phyloP scores from a whole-genome alignment of 257 asterid genomes.

The Solanum medicagineum region DNA sequence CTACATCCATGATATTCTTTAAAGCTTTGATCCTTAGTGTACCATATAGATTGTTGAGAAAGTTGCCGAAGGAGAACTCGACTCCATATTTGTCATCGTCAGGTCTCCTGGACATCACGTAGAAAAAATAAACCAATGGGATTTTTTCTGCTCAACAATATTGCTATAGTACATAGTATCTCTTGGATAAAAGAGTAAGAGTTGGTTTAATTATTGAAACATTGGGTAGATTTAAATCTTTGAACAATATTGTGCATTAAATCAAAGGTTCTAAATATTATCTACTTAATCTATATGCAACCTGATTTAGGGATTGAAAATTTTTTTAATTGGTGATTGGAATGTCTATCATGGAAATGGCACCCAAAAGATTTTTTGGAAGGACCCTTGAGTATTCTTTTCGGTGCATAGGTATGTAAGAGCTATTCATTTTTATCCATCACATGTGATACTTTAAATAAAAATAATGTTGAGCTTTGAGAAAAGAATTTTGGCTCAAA shows the following conservation, averaged over 20 bases:
- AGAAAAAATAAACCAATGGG: constrained; percentile 83
- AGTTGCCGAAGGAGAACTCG: too few species aligned
- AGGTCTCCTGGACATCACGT: constrained; percentile 17
- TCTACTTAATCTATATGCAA: constrained; percentile 17
- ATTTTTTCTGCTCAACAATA: constrained; percentile 82
- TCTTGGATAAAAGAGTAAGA: constrained; percentile 72
- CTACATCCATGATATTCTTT: too few species aligned
- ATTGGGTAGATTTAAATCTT: not conserved
- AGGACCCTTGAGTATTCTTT: too few species aligned
- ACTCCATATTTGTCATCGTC: too few species aligned
- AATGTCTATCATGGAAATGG: too few species aligned
- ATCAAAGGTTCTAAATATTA: not conserved
- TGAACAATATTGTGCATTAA: not conserved
- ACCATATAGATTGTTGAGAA: too few species aligned
- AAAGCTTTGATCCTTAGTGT: too few species aligned
- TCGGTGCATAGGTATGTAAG: too few species aligned
- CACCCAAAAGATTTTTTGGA: too few species aligned
- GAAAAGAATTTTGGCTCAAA: not conserved
- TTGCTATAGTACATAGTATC: constrained; percentile 62
- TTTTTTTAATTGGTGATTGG: too few species aligned
- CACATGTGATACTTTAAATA: not conserved
- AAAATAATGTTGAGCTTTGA: not conserved
- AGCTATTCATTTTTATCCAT: not conserved
- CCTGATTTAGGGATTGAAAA: constrained; percentile 45
- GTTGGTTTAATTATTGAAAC: not conserved